Conservation (phyloP, 1,284 basidiomycete genomes). For the Cyathus pygmaeus region DNA sequence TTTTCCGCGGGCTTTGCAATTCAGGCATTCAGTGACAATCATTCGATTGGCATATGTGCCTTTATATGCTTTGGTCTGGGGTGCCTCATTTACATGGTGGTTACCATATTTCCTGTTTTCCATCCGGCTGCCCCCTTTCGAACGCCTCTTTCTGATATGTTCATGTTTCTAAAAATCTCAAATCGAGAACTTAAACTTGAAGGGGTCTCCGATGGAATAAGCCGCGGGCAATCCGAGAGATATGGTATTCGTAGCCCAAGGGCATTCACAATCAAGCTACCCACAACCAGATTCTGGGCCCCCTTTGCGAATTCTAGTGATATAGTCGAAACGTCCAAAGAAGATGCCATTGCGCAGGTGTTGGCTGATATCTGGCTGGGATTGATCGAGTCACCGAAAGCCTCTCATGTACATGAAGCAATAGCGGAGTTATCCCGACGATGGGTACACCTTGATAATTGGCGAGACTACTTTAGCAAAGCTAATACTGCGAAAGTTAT, state of each 20-base stretch:
- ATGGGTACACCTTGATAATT: background rate
- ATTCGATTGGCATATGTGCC: background rate
- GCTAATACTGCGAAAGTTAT: background rate
- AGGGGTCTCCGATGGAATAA: too few species aligned
- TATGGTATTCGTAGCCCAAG: too few species aligned
- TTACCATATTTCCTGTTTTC: slow-evolving; percentile 3
- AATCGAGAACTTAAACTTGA: too few species aligned
- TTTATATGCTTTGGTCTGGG: background rate
- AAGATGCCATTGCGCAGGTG: slow-evolving; percentile 2
- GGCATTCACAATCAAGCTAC: too few species aligned
- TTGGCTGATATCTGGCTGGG: slow-evolving; percentile 7
- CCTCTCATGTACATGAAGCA: slow-evolving; percentile 8
- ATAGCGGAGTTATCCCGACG: background rate
- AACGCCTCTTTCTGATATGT: slow-evolving; percentile 3
- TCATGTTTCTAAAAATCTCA: background rate
- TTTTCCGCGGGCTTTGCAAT: slow-evolving; percentile 3
- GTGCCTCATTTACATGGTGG: background rate
- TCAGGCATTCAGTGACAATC: slow-evolving; percentile 1
- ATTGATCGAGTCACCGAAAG: slow-evolving; percentile 9
- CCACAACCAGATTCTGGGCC: too few species aligned
- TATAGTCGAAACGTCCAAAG: too few species aligned
- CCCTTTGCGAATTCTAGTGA: too few species aligned
- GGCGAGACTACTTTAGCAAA: background rate
- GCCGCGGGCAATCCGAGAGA: too few species aligned
- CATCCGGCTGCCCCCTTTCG: background rate